Percentiles rank a stretch among this genome's conserved stretches.
These are phyloP conservation scores for Gigaspora rosea DNA, from an alignment of 192 early-diverging fungal species.

Conservation along the genomic window DNA sequence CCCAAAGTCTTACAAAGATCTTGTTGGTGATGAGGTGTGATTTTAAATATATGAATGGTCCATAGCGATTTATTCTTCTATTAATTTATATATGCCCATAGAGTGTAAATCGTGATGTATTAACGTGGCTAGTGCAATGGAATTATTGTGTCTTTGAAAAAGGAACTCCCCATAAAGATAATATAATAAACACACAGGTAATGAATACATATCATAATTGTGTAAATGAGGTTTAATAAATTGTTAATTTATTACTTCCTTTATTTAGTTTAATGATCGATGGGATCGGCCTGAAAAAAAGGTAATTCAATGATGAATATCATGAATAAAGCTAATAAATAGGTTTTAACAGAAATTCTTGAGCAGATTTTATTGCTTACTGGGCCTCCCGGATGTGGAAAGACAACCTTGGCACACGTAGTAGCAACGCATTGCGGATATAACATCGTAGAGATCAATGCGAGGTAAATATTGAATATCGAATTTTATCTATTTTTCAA, in stretches of 20 bases:
- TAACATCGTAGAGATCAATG: constrained; percentile 91
- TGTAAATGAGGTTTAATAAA: not conserved
- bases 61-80: not conserved
- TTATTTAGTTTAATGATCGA: constrained; percentile 45
- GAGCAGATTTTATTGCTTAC: constrained; percentile 67
- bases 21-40: constrained; percentile 85
- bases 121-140: constrained; percentile 97
- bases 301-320: constrained; percentile 34
- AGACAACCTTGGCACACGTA: constrained; percentile 96
- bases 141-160: constrained; percentile 90
- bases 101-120: constrained; percentile 80
- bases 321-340: not conserved
- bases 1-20: constrained; percentile 77
- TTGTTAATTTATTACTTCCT: not conserved
- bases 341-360: constrained; percentile 26
- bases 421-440: constrained; percentile 90
- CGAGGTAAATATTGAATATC: constrained; percentile 46
- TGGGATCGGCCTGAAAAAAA: constrained; percentile 61
- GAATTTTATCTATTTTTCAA: not conserved
- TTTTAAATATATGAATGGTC: not conserved
- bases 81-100: constrained; percentile 28
- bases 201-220: not conserved
- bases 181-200: not conserved
- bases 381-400: constrained; percentile 93
- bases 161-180: not conserved